Conservation (phyloP, 2,329 filamentous ascomycete species). For the Colletotrichum sp. region DNA sequence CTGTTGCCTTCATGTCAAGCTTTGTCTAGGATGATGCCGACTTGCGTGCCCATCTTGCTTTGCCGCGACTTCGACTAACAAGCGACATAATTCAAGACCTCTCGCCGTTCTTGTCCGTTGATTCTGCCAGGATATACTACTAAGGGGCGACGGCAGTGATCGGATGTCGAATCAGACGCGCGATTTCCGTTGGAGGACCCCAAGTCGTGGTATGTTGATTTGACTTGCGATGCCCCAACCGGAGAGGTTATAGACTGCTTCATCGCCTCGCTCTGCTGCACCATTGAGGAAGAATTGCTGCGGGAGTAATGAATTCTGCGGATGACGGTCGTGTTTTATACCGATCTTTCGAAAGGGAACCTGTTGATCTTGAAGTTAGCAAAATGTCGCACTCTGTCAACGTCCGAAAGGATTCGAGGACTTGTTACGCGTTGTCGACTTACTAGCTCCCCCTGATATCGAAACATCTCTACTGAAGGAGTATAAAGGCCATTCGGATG, state of each 20-base stretch:
- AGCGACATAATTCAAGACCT: background rate
- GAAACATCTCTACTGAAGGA: background rate
- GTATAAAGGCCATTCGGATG: too few species aligned
- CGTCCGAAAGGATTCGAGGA: rapidly evolving
- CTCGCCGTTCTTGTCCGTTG: background rate
- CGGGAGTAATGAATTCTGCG: too few species aligned
- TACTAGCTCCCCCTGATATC: background rate
- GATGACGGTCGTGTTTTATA: background rate
- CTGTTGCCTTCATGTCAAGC: background rate
- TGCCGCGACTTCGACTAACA: background rate
- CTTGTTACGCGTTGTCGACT: background rate
- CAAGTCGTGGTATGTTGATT: background rate
- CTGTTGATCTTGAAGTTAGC: background rate
- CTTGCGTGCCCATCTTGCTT: background rate
- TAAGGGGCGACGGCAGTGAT: rapidly evolving
- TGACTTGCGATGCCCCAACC: background rate
- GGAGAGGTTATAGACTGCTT: background rate
- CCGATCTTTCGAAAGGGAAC: background rate
- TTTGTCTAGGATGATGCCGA: background rate
- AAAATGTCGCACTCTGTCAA: background rate
- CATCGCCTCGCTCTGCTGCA: background rate
- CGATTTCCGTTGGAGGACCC: rapidly evolving
- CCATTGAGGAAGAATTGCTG: too few species aligned
- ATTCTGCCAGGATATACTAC: background rate
- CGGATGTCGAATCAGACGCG: background rate